phyloP scores from a whole-genome alignment of 164 flowering plant genomes.

The Saururus chinensis region DNA sequence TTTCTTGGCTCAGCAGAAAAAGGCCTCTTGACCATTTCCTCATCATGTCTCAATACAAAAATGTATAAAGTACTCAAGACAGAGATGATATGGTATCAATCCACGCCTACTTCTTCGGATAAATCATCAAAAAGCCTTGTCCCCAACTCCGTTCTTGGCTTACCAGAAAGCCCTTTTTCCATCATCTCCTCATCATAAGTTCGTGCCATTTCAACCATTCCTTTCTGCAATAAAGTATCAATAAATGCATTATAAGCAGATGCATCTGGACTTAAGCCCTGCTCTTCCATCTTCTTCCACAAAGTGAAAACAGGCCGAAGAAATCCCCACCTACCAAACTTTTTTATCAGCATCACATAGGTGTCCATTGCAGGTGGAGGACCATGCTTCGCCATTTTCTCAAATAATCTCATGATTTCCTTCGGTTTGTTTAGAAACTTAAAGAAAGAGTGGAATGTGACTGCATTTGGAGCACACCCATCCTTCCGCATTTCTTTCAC shows the following conservation, averaged over 20 bases:
- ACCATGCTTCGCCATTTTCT: conserved; percentile 64
- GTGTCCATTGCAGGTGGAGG: conserved; percentile 71
- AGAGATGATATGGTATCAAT: background rate
- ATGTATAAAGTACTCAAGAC: too few relatives aligned
- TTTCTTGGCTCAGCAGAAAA: too few relatives aligned
- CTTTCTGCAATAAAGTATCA: conserved; percentile 79
- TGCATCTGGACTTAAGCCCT: conserved; percentile 64
- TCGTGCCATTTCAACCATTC: conserved; percentile 73
- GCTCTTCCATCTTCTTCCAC: conserved; percentile 81
- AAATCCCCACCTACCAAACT: conserved; percentile 93
- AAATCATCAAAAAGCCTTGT: conserved; percentile 19
- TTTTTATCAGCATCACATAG: conserved; percentile 81
- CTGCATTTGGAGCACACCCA: conserved; percentile 55
- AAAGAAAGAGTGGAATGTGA: conserved; percentile 68
- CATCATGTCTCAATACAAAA: too few relatives aligned
- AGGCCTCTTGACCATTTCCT: too few relatives aligned
- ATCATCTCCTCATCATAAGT: conserved; percentile 82
- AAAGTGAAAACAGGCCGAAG: conserved; percentile 63
- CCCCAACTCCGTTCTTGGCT: conserved; percentile 53
- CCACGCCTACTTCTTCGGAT: conserved; percentile 10
- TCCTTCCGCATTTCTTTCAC: conserved; percentile 44
- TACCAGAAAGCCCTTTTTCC: conserved; percentile 65
- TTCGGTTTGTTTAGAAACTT: conserved; percentile 48
- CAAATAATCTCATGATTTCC: conserved; percentile 65
- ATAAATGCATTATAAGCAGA: conserved; percentile 79